A percentile compares a stretch with the other conserved stretches of the same genome.
phyloP scores from a whole-genome alignment of 208 protist species.

The Acanthamoeba castellanii region DNA sequence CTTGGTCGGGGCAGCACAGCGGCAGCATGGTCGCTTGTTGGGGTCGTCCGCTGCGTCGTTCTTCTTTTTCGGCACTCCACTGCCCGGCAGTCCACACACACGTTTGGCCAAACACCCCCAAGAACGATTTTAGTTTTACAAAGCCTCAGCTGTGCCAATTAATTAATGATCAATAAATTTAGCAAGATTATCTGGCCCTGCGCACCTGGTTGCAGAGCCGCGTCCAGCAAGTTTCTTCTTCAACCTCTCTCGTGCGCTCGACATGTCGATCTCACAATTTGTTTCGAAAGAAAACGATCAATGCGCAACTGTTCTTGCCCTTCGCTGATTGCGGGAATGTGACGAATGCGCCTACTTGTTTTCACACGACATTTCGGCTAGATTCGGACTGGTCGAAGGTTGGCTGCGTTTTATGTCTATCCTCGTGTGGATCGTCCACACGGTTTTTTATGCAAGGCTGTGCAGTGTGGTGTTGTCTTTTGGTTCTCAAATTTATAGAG shows the following conservation, averaged over 20 bases:
- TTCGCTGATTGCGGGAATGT: not conserved
- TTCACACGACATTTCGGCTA: too few relatives aligned
- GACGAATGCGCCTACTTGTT: too few relatives aligned
- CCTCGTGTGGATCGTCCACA: too few relatives aligned
- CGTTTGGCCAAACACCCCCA: too few relatives aligned
- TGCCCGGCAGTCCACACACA: not conserved
- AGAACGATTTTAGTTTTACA: too few relatives aligned
- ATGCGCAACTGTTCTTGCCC: not conserved
- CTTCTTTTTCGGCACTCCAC: slow-evolving; percentile 5
- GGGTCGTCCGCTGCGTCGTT: not conserved
- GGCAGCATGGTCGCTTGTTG: slow-evolving; percentile 48
- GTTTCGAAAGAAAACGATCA: not conserved
- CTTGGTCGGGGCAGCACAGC: slow-evolving; percentile 39
- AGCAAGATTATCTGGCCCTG: not conserved
- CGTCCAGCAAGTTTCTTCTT: slow-evolving; percentile 27
- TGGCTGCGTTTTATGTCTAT: too few relatives aligned
- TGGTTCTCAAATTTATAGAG: too few relatives aligned
- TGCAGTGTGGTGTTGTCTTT: too few relatives aligned
- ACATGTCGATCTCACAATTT: not conserved
- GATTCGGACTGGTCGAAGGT: too few relatives aligned
- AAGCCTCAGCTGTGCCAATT: too few relatives aligned
- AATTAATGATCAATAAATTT: too few relatives aligned
- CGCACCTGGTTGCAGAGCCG: not conserved
- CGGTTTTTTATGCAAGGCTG: too few relatives aligned
- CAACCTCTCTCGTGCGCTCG: slow-evolving; percentile 53